phyloP scores from a whole-genome alignment of 345 rosid species.

The Viola odorata region DNA sequence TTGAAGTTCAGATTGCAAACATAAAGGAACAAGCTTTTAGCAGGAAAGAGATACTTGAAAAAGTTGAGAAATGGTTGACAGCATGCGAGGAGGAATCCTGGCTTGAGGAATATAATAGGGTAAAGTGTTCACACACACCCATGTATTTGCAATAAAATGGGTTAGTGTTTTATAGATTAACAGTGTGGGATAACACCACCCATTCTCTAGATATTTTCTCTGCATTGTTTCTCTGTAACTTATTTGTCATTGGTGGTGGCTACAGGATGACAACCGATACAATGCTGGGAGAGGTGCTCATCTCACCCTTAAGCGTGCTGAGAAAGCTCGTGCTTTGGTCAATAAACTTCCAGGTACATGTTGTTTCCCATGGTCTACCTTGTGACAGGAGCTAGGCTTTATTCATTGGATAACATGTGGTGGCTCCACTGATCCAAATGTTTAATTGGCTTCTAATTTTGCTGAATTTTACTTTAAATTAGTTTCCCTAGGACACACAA shows the following conservation, averaged over 20 bases:
- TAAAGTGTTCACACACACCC: slow-evolving; percentile 23
- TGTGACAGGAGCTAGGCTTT: background rate
- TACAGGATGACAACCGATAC: slow-evolving; percentile 91
- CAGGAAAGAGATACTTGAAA: slow-evolving; percentile 89
- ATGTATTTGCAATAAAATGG: background rate
- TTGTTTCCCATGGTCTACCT: background rate
- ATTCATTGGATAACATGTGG: too few relatives aligned
- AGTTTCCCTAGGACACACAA: background rate
- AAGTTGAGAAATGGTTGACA: slow-evolving; percentile 87
- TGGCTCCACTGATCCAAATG: too few relatives aligned
- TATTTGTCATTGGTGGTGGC: slow-evolving; percentile 10
- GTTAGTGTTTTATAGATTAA: too few relatives aligned
- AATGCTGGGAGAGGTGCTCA: slow-evolving; percentile 98
- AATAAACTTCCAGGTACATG: slow-evolving; percentile 80
- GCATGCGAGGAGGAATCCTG: slow-evolving; percentile 97
- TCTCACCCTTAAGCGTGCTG: slow-evolving; percentile 93
- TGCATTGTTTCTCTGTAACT: slow-evolving; percentile 12
- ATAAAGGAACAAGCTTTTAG: slow-evolving; percentile 87
- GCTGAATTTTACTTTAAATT: background rate
- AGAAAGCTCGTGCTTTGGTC: slow-evolving; percentile 91
- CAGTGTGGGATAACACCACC: too few relatives aligned
- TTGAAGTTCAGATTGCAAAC: slow-evolving; percentile 76
- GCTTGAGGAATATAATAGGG: slow-evolving; percentile 99
- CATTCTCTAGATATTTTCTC: too few relatives aligned
- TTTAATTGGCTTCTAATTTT: too few relatives aligned